Conservation (phyloP, 495 filamentous ascomycete species). For the Friedmanniomyces simplex region DNA sequence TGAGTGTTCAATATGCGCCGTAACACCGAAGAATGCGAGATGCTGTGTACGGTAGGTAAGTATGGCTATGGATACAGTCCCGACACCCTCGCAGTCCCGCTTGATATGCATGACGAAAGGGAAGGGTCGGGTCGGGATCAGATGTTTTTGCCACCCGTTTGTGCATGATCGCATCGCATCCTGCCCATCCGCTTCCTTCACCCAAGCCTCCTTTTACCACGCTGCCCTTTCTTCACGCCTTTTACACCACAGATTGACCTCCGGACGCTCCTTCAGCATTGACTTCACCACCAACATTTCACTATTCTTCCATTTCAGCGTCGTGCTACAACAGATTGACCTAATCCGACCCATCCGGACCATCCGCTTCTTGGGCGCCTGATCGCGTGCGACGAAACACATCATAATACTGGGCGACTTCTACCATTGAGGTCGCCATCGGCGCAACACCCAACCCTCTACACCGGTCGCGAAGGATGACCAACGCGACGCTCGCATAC, state of each 20-base stretch:
- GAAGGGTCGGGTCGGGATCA: neutral
- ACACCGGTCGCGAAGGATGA: constrained; percentile 3
- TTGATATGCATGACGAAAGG: neutral
- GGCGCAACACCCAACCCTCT: neutral
- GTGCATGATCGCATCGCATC: neutral
- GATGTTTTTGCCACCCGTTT: constrained; percentile 6
- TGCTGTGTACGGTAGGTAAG: too few relatives aligned
- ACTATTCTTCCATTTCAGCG: neutral
- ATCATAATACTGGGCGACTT: neutral
- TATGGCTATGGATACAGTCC: too few relatives aligned
- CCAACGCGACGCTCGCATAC: constrained; percentile 35
- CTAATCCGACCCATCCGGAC: neutral
- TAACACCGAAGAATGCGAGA: too few relatives aligned
- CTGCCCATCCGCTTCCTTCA: neutral
- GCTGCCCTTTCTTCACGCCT: neutral
- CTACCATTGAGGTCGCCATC: neutral
- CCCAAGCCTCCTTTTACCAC: neutral
- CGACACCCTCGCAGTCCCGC: too few relatives aligned
- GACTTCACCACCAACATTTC: neutral
- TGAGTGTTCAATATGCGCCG: neutral
- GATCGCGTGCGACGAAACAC: neutral
- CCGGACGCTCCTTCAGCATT: constrained; percentile 14
- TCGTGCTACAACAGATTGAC: neutral
- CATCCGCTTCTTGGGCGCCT: neutral
- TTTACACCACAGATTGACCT: constrained; percentile 8